phyloP scores from a whole-genome alignment of 768 basidiomycete species.

The Nidula microcarpa region DNA sequence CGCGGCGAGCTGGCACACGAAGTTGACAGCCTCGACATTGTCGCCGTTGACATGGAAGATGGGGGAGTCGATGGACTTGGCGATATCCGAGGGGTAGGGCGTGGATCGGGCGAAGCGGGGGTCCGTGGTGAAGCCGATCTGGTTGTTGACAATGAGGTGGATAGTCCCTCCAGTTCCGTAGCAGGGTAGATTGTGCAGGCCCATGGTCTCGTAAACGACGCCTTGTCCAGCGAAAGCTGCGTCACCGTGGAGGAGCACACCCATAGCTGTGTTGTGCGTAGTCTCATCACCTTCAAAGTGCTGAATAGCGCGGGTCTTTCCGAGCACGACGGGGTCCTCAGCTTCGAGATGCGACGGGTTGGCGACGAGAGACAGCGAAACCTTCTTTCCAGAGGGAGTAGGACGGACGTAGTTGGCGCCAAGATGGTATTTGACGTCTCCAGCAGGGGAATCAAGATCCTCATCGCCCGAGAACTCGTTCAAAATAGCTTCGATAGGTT shows the following conservation, averaged over 20 bases:
- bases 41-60: slow-evolving; percentile 99
- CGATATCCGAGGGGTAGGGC: slow-evolving; percentile 96
- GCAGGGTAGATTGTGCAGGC: slow-evolving; percentile 90
- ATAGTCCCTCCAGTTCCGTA: slow-evolving; percentile 99
- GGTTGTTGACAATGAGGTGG: slow-evolving; percentile 98
- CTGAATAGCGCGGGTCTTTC: slow-evolving; percentile 97
- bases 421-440: slow-evolving; percentile 99
- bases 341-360: slow-evolving; percentile 99
- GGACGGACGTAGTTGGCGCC: slow-evolving; percentile 99
- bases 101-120: slow-evolving; percentile 97
- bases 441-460: slow-evolving; percentile 76
- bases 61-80: slow-evolving; percentile 96
- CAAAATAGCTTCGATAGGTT: slow-evolving; percentile 96
- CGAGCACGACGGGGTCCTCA: slow-evolving; percentile 96
- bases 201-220: slow-evolving; percentile 99
- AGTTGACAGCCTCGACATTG: slow-evolving; percentile 97
- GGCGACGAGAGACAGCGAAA: slow-evolving; percentile 94
- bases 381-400: slow-evolving; percentile 97
- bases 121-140: slow-evolving; percentile 99
- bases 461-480: slow-evolving; percentile 90
- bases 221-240: slow-evolving; percentile 99
- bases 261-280: slow-evolving; percentile 85
- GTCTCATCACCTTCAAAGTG: slow-evolving; percentile 88
- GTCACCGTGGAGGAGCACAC: slow-evolving; percentile 93
- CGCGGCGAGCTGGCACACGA: slow-evolving; percentile 96